These are phyloP conservation scores for Trichosporon sp. DNA, from an alignment of 1,284 basidiomycete genomes.

Conservation along the genomic window DNA sequence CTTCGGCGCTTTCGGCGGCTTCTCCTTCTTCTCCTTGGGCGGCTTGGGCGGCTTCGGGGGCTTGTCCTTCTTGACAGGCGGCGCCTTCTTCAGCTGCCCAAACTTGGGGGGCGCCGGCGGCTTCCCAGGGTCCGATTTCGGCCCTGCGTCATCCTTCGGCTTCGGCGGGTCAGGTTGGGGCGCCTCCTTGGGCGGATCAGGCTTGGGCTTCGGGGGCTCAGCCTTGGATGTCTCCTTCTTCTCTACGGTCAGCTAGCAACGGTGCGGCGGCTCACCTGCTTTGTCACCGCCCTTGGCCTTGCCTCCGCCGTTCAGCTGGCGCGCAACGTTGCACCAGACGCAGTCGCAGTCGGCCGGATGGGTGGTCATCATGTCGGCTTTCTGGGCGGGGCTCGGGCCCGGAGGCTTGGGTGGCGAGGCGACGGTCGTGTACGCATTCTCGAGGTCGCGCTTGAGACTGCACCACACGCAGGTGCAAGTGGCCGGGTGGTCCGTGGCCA, in stretches of 20 bases:
- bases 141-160: not conserved
- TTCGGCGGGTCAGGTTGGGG: not conserved
- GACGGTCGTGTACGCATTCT: not conserved
- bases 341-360: not conserved
- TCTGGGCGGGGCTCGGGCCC: not conserved
- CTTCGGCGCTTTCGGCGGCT: not conserved
- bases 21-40: not conserved
- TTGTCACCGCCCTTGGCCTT: not conserved
- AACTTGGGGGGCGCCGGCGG: not conserved
- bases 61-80: not conserved
- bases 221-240: not conserved
- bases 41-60: not conserved
- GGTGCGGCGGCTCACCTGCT: not conserved
- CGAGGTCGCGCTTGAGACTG: not conserved
- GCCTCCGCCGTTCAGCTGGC: not conserved
- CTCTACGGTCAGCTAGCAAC: not conserved
- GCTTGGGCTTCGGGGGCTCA: not conserved
- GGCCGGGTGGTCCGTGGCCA: not conserved
- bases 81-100: not conserved
- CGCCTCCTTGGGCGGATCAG: not conserved
- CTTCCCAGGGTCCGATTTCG: not conserved
- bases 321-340: not conserved
- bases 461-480: slow-evolving; percentile 4
- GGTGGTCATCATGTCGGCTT: not conserved
- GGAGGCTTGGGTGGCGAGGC: not conserved